Conservation (phyloP, 225 moss, liverwort and hornwort species). For the Lunularia cruciata region DNA sequence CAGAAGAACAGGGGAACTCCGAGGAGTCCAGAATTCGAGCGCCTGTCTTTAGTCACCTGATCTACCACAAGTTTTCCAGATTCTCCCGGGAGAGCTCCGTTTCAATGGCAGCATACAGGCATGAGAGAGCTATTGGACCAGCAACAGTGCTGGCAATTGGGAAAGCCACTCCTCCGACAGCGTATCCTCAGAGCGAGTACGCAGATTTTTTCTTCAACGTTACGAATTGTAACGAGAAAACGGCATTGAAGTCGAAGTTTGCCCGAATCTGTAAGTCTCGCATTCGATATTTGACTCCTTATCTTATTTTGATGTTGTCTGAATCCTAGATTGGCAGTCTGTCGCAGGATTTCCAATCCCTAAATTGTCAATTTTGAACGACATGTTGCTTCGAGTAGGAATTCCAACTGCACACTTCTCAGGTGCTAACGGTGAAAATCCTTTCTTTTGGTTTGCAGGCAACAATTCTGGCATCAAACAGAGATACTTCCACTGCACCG, state of each 20-base stretch:
- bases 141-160: slow-evolving; percentile 51
- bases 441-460: neutral
- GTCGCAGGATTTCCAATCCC: too few species aligned
- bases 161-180: slow-evolving; percentile 48
- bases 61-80: too few species aligned
- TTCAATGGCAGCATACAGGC: slow-evolving; percentile 25
- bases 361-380: too few species aligned
- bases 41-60: too few species aligned
- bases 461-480: slow-evolving; percentile 48
- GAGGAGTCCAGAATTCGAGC: too few species aligned
- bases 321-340: neutral
- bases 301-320: too few species aligned
- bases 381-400: too few species aligned
- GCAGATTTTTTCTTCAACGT: slow-evolving; percentile 51
- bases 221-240: slow-evolving; percentile 49
- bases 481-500: slow-evolving; percentile 47
- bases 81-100: too few species aligned
- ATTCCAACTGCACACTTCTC: too few species aligned
- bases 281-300: neutral
- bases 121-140: slow-evolving; percentile 44
- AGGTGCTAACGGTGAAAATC: too few species aligned
- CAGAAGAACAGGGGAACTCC: too few species aligned
- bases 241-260: slow-evolving; percentile 39
- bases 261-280: slow-evolving; percentile 36
- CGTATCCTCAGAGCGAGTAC: slow-evolving; percentile 41